Evolutionary conservation across 2,329 filamentous ascomycete genomes (phyloP), one percentile per base, ranked within the genome.

Genomic region (Colletotrichum costaricense): DNA sequence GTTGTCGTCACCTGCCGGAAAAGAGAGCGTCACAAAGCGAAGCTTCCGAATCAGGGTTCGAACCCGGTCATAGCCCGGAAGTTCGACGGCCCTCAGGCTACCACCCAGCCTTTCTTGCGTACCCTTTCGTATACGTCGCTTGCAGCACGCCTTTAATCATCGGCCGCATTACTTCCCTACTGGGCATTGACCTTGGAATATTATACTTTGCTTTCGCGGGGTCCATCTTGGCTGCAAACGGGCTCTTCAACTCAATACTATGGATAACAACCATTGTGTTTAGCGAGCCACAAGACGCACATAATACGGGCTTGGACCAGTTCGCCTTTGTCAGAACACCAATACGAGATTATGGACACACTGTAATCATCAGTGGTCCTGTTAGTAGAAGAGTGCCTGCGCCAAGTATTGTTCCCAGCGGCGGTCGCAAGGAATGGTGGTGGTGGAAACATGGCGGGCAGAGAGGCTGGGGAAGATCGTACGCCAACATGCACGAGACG

Each of bases 121-220:
- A 93, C 75, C 91, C 91, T 0, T 76, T 91, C 69, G 88, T 92
- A 74, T 92, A 92, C 78, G 84, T 91, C 30, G 75, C 91, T n/a
- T 90, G 90, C 79, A 92, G 90, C 0, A 82, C 90, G 0, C 91
- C 91, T 0, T 82, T 92, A 1, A 89, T 89, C 14, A 84, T 88
- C 0, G 88, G 89, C 26, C 86, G 90, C 67, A 89, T 92, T 79
- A 86, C 86, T 49, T 84, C 85, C 57, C 89, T 92, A 84, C 83
- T 87, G 0, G 86, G 88, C 2, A 78, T 81, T 30, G 58, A 81
- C 0, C 82, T 89, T 14, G 84, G 87, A 0, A 80, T 87, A 2
- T 76, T 77, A 1, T 90, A 88, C 76, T 89, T 88, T 78, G 85
- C 84, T 77, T 79, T 86, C 2, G 86, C 88, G 0, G 89, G 88